These are phyloP conservation scores for Rutstroemia sydowiana DNA, from an alignment of 2,329 filamentous ascomycete genomes.

Conservation along the genomic window DNA sequence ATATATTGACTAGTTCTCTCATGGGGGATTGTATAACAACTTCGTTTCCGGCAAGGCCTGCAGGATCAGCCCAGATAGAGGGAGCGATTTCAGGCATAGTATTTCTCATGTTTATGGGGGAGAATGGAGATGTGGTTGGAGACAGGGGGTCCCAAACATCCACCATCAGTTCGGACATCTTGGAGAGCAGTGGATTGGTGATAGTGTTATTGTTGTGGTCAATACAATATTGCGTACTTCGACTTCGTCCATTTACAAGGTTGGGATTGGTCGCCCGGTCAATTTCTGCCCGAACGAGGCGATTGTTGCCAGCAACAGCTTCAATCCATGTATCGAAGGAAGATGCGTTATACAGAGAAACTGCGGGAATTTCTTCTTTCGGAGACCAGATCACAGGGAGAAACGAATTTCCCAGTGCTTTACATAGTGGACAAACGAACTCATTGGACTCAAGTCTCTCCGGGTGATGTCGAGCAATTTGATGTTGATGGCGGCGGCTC, in stretches of 20 bases:
- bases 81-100: conserved; percentile 27
- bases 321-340: conserved; percentile 47
- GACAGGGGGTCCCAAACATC: conserved; percentile 27
- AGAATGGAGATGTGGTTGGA: conserved; percentile 14
- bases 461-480: conserved; percentile 91
- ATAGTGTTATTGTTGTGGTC: conserved; percentile 23
- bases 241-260: conserved; percentile 9
- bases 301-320: conserved; percentile 7
- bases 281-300: conserved; percentile 12
- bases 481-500: conserved; percentile 73
- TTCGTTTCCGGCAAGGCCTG: conserved; percentile 33
- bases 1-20: conserved; percentile 52
- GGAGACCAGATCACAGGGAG: conserved; percentile 93
- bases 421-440: conserved; percentile 94
- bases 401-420: conserved; percentile 91
- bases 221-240: conserved; percentile 21
- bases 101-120: conserved; percentile 9
- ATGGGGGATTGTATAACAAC: conserved; percentile 36
- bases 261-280: conserved; percentile 7
- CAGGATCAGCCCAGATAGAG: conserved; percentile 16
- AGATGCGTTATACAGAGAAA: conserved; percentile 53
- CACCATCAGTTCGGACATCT: conserved; percentile 24
- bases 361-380: conserved; percentile 75
- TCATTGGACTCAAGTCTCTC: conserved; percentile 74
- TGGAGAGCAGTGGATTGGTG: conserved; percentile 16